Percentiles rank a stretch among this genome's conserved stretches.
Evolutionary conservation across 2,329 filamentous ascomycete genomes (phyloP).

Genomic region (Sclerotinia spermophila): DNA sequence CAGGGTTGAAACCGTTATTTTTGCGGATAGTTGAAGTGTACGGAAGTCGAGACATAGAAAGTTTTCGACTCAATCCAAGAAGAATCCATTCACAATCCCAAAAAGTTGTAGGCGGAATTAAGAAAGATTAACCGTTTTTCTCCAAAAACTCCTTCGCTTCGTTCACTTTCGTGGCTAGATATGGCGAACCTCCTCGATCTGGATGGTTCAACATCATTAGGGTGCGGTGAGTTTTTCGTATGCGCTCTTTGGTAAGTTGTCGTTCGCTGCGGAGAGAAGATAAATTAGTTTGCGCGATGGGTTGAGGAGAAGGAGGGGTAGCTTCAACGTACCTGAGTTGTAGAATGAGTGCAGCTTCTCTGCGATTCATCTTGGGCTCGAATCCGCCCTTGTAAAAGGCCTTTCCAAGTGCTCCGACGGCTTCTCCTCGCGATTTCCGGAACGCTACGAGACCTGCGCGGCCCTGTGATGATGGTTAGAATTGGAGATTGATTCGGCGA

Average conservation of each 20-base stretch:
- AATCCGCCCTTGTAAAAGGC: slow-evolving; percentile 99
- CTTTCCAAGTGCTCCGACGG: slow-evolving; percentile 74
- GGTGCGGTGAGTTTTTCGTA: slow-evolving; percentile 91
- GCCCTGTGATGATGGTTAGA: slow-evolving; percentile 54
- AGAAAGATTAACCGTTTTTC: slow-evolving; percentile 50
- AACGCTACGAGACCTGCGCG: slow-evolving; percentile 88
- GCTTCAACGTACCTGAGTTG: slow-evolving; percentile 69
- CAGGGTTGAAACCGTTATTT: neutral
- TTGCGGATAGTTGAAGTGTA: neutral
- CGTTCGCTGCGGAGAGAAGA: slow-evolving; percentile 63
- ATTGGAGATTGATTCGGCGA: neutral
- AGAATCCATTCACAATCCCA: neutral
- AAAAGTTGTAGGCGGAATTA: neutral
- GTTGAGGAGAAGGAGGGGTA: neutral
- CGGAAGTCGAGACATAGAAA: neutral
- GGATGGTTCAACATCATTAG: slow-evolving; percentile 98
- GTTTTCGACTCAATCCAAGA: neutral
- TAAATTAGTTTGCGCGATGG: neutral
- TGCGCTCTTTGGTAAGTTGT: slow-evolving; percentile 81
- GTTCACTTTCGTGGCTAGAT: slow-evolving; percentile 96
- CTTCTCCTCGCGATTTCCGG: slow-evolving; percentile 72
- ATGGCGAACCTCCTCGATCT: slow-evolving; percentile 93
- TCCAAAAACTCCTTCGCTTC: slow-evolving; percentile 96
- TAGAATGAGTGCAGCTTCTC: slow-evolving; percentile 86
- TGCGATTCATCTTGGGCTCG: slow-evolving; percentile 87